These are phyloP conservation scores for Gaeumannomyces sp. DNA, from an alignment of 2,329 filamentous ascomycete genomes.

Conservation along the genomic window DNA sequence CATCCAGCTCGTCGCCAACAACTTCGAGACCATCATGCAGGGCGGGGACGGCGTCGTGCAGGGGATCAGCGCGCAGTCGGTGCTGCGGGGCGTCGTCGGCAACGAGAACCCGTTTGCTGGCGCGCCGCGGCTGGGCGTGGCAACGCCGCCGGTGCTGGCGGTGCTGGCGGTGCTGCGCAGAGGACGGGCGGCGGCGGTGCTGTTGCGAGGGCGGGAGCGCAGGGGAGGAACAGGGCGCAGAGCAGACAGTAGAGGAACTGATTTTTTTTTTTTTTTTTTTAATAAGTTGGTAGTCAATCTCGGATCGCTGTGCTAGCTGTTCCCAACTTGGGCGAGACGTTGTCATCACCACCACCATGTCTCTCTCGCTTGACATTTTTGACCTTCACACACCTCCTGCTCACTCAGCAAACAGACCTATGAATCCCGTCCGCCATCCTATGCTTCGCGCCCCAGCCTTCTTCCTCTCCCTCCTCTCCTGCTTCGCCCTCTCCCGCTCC, in stretches of 20 bases:
- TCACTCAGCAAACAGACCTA: constrained; percentile 19
- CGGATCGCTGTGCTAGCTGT: background rate
- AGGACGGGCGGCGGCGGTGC: background rate
- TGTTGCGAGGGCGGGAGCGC: background rate
- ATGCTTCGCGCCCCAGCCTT: constrained; percentile 11
- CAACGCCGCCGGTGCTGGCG: no score
- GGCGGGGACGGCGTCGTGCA: constrained; percentile 42
- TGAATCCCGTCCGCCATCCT: constrained; percentile 23
- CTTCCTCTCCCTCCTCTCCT: constrained; percentile 2
- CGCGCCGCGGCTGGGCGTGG: background rate
- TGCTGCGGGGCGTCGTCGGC: constrained; percentile 41
- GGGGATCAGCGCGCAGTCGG: constrained; percentile 42
- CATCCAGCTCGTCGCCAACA: constrained; percentile 49
- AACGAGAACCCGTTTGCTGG: constrained; percentile 31
- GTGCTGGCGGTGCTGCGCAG: no score
- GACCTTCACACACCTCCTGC: no score
- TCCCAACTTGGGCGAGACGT: background rate
- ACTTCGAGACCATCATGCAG: constrained; percentile 46
- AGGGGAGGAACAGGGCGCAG: background rate
- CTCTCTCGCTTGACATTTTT: no score
- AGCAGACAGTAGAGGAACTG: background rate
- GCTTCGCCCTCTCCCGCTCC: constrained; percentile 10
- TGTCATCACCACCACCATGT: no score
- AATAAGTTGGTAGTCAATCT: background rate
- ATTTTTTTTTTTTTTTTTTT: no score